Base-by-base conservation (phyloP, 768 basidiomycete genomes). In the Suillus paluster region DNA sequence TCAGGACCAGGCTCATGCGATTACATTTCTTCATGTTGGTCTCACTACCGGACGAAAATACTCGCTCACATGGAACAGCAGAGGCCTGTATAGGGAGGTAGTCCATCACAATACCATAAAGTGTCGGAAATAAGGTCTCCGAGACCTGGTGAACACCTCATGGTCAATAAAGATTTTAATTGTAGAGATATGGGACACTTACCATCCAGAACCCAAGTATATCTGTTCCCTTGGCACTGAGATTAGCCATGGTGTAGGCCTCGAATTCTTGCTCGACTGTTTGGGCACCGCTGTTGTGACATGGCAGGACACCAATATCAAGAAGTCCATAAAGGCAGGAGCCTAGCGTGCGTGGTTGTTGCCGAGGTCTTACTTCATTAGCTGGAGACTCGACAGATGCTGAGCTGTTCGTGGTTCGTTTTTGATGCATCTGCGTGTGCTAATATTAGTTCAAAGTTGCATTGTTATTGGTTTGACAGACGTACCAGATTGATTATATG, bases 51-150 rank as follows among this genome's bases (percentile, higher is more conserved):
- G 68, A 71, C 14, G 66, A 67, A 48, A 71, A 67, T 12, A 71
- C 63, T 9, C 59, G 63, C 49, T 70, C 61, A 30, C 68, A 66
- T 3, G 70, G 70, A 12, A 71, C 65, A 14, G 70, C 30, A 9
- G 70, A 68, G 42, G 68, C 70, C 61, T 71, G 70, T 33, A 63
- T 59, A 2, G 63, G 70, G 27, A 71, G 61, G 39, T 60, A 41
- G 53, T 68, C 63, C 36, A 70, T 46, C 6, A 63, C 71, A 36
- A 71, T 59, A n/a, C 34, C 48, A 46, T 27, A 59, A 11, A 59
- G 19, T 19, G 34, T 41, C 1, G 33, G 58, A 46, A 59, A 59
- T 23, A 23, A 46, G 21, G 12, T 46, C 45, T 46, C 8, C 6
- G 12, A 46, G 12, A 23, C 45, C 45, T 46, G 23, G 45, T 46